Conservation (phyloP, 2,329 filamentous ascomycete genomes). For the Ascochyta clinopodiicola region DNA sequence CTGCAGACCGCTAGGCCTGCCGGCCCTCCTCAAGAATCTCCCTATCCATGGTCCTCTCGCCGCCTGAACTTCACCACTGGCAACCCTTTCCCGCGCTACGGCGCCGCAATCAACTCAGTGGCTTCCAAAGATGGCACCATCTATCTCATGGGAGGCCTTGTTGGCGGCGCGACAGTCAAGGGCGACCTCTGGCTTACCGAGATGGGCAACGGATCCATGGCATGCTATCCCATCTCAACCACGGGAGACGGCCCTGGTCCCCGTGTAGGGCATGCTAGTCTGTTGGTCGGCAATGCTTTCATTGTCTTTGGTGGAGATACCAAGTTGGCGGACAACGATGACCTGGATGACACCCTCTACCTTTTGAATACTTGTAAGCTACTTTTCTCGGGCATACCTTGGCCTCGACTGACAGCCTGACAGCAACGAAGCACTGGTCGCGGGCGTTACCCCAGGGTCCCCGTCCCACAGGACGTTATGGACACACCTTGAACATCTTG, state of each 20-base stretch:
- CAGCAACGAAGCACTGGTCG: conserved; percentile 98
- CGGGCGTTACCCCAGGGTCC: conserved; percentile 86
- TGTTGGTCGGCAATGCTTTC: conserved; percentile 96
- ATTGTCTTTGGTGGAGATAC: conserved; percentile 99
- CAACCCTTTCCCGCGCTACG: conserved; percentile 95
- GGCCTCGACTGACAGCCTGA: conserved; percentile 34
- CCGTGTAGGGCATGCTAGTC: conserved; percentile 89
- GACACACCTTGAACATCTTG: conserved; percentile 93
- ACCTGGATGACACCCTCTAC: conserved; percentile 93
- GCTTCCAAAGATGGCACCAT: conserved; percentile 97
- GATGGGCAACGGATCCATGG: conserved; percentile 78
- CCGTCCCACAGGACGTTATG: conserved; percentile 88
- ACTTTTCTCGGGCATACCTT: not conserved
- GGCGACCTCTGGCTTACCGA: conserved; percentile 98
- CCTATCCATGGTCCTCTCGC: conserved; percentile 96
- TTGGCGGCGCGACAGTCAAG: conserved; percentile 94
- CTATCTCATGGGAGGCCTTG: conserved; percentile 95
- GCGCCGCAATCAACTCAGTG: conserved; percentile 89
- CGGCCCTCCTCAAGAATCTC: conserved; percentile 69
- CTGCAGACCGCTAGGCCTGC: conserved; percentile 36
- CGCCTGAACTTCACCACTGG: conserved; percentile 85
- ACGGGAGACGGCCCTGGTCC: conserved; percentile 94
- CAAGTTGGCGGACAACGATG: conserved; percentile 91
- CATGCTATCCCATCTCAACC: conserved; percentile 89
- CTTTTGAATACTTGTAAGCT: conserved; percentile 93